Base-by-base conservation (phyloP, 495 filamentous ascomycete species). In the Glonium stellatum region DNA sequence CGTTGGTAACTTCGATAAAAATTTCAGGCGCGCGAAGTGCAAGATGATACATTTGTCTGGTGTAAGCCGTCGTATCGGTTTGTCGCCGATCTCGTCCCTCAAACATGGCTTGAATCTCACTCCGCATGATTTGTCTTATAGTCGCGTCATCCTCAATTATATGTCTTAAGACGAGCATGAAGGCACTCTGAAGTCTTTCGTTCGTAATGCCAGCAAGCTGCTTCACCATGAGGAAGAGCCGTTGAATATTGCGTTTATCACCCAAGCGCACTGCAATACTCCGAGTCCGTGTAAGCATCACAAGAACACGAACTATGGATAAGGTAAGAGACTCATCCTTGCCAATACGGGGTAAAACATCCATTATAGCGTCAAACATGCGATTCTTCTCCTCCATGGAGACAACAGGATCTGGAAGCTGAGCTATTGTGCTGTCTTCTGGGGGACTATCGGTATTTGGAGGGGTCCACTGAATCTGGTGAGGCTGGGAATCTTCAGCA, bases 91-190 rank as follows among this genome's bases (percentile, higher is more conserved):
- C 80, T 47, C 90, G 84, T 39, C 60, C 73, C 57, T 87, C 79
- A 58, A 95, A 87, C 68, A 80, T 85, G 19, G 84, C 72, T 56
- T 85, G 82, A 66, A 99, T 96, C 66, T 97, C 93, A 39, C 86
- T 87, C 55, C 87, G 80, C 90, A 99, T 97, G 67, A 97, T 85
- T 66, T 96, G 88, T 53, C 88, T 89, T 39, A 97, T 79, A 0
- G 86, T 92, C 50, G 90, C 83, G 55, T 93, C 90, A 66, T 99
- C 95, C 73, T 99, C 93, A 41, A 97, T 81, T 15, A 97, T 87
- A 69, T 99, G 93, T 22, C 95, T 84, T 50, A 99, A 76, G 49
- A 97, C 85, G 22, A 95, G 75, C 82, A 97, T 87, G 56, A 97
- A 85, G 9, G 85, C 81, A 63, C 86, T 85, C 66, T 87, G 89